Base-by-base conservation (phyloP, 2,329 filamentous ascomycete species). In the Colletotrichum brevisporum region DNA sequence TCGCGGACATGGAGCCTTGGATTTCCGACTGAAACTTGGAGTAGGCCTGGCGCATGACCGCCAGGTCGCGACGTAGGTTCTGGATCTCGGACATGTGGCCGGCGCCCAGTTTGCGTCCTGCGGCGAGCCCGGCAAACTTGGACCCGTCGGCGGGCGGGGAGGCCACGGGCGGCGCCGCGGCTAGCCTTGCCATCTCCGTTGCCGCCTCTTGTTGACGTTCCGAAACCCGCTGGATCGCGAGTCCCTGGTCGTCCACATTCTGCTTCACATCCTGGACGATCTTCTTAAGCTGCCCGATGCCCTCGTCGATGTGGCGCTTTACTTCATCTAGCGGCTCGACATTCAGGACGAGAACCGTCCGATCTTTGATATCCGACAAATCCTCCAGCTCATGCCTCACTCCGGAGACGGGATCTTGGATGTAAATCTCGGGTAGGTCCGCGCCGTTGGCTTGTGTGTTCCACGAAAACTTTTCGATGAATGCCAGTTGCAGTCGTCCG, bases 391-490 rank as follows among this genome's bases (percentile, higher is more conserved):
- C 96, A 78, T 99, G 95, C 16, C 96, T 92, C n/a, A 99, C 93
- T 0, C 96, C 96, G 9, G 96, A 98, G 2, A 98, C 88, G 0
- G 95, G 92, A 78, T 99, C 96, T 79, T 99, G 96, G 16, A 99
- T 96, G 78, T 99, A 98, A 16, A 99, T 98, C 75, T 99, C 96
- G 0, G 96, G 96, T 53, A 99, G 83, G 77, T 99, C 96, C 15
- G 90, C 89, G 8, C 96, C 96, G 75, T 98, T 97, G 70, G 94
- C 92, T 74, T 98, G 95, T 1, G 95, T 98, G 75, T 97, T 98
- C 95, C 97, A 99, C 0, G 95, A 96, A 77, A 99, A 99, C 78
- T 98, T 99, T 74, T 99, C 96, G 74, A 99, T 99, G 75, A 99
- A 99, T 1, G 96, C 95, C 31, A 99, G 87, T 79, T 99, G 95